Conservation (phyloP, 768 basidiomycete species). For the Suillus fuscotomentosus region DNA sequence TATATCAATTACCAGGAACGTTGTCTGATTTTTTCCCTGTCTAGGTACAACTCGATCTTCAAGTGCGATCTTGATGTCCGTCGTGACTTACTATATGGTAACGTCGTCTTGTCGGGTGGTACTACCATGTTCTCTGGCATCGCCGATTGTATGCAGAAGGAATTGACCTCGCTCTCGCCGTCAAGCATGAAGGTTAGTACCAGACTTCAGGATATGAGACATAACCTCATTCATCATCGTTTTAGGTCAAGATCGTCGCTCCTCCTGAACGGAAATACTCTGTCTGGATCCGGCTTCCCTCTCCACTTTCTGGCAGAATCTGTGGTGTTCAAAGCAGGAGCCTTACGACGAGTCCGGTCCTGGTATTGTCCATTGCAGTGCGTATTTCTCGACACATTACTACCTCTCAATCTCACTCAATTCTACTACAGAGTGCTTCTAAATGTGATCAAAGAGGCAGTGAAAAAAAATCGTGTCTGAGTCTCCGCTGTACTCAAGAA, state of each 20-base stretch:
- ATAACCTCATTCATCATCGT: conserved; percentile 4
- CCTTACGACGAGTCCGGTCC: conserved; percentile 87
- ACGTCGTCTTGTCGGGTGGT: conserved; percentile 64
- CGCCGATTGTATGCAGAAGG: conserved; percentile 94
- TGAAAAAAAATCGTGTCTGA: conserved; percentile 18
- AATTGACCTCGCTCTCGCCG: conserved; percentile 75
- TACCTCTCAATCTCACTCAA: not conserved
- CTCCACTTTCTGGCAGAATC: conserved; percentile 94
- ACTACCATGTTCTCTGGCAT: conserved; percentile 98
- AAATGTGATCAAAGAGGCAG: conserved; percentile 20
- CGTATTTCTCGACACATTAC: conserved; percentile 21
- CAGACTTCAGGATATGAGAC: not conserved
- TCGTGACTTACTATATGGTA: conserved; percentile 34
- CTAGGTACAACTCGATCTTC: conserved; percentile 56
- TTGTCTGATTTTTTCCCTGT: conserved; percentile 6
- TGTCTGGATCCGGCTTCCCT: conserved; percentile 94
- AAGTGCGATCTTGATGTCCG: conserved; percentile 72
- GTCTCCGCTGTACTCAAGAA: conserved; percentile 28
- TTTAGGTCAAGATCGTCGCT: conserved; percentile 84
- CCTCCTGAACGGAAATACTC: conserved; percentile 95
- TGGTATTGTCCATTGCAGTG: conserved; percentile 77
- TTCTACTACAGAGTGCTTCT: conserved; percentile 23
- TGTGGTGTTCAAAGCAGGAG: conserved; percentile 93
- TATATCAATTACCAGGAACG: not conserved
- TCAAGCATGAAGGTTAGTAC: conserved; percentile 77